A percentile compares a stretch with the other conserved stretches of the same genome.
Evolutionary conservation across 495 filamentous ascomycete genomes (phyloP).

Genomic region (Aspergillus asperescens): DNA sequence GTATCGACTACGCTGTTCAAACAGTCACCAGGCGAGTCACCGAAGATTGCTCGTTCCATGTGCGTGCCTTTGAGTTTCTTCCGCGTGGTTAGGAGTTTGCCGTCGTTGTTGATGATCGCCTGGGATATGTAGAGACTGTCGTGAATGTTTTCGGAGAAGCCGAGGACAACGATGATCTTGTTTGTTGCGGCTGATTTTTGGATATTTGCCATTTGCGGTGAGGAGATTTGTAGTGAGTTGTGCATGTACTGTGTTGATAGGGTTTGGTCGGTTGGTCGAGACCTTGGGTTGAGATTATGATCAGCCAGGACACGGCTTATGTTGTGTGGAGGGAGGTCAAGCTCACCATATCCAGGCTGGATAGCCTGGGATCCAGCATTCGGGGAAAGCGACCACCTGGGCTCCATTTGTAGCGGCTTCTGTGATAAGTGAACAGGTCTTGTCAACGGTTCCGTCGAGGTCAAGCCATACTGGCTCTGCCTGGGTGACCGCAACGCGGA

Average conservation of each 20-base stretch:
- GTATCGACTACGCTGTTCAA: slow-evolving; percentile 41
- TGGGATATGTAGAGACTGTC: slow-evolving; percentile 55
- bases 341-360: slow-evolving; percentile 55
- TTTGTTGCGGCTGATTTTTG: slow-evolving; percentile 33
- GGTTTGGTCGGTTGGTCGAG: slow-evolving; percentile 39
- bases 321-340: background rate
- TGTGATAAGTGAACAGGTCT: slow-evolving; percentile 46
- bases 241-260: slow-evolving; percentile 44
- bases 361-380: slow-evolving; percentile 54
- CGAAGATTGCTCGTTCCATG: slow-evolving; percentile 58
- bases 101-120: slow-evolving; percentile 42
- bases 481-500: slow-evolving; percentile 46
- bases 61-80: slow-evolving; percentile 59
- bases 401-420: slow-evolving; percentile 49
- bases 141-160: slow-evolving; percentile 48
- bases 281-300: slow-evolving; percentile 23
- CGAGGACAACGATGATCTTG: slow-evolving; percentile 46
- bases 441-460: slow-evolving; percentile 41
- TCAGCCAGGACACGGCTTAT: too few relatives aligned
- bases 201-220: slow-evolving; percentile 45
- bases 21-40: slow-evolving; percentile 45
- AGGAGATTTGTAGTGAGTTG: slow-evolving; percentile 43
- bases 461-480: slow-evolving; percentile 54
- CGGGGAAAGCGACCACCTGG: slow-evolving; percentile 50
- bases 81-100: slow-evolving; percentile 40